Base-by-base conservation (phyloP, 352 stramenopile genomes). In the Pythium brachiatum region DNA sequence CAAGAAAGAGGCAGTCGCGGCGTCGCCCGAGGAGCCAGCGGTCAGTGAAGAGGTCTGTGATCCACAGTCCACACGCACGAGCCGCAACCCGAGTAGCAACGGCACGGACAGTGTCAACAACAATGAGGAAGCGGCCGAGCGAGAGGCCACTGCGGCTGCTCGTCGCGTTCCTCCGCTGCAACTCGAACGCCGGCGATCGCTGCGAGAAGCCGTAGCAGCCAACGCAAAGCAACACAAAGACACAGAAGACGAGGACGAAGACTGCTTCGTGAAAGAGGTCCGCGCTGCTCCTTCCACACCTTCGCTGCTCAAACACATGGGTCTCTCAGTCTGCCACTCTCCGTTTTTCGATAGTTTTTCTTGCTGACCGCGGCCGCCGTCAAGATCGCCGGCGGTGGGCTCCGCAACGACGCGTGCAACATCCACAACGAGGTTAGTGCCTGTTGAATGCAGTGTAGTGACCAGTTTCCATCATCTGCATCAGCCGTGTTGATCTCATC, bases 401-500 rank as follows among this genome's bases (percentile, higher is more conserved):
- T 87, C 6, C 62, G 75, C 41, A 85, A 84, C 62, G 75, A 83
- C 53, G 56, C 69, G 44, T 87, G 78, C 74, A 87, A 87, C 68
- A 87, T 87, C 50, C 60, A 66, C 47, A 87, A 87, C 64, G 78
- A 70, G 63, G 63, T 70, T 38, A 26, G 62, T 64, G n/a, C 38
- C 27, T n/a, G n/a, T 34, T 36, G 34, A 27, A 34, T 46, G 51
- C 31, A 77, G 38, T 44, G 6, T 18, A 21, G 20, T 44, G n/a
- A n/a, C n/a, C n/a, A n/a, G n/a, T n/a, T n/a, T n/a, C n/a, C n/a
- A n/a, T n/a, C n/a, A n/a, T n/a, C n/a, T n/a, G n/a, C n/a, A n/a
- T n/a, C n/a, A n/a, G n/a, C n/a, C n/a, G n/a, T n/a, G n/a, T n/a
- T n/a, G n/a, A n/a, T n/a, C n/a, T n/a, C n/a, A n/a, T n/a, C n/a